A percentile compares a stretch with the other conserved stretches of the same genome.
These are phyloP conservation scores for Isabelozyma gotoi DNA, from an alignment of 805 yeast genomes.

Conservation along the genomic window DNA sequence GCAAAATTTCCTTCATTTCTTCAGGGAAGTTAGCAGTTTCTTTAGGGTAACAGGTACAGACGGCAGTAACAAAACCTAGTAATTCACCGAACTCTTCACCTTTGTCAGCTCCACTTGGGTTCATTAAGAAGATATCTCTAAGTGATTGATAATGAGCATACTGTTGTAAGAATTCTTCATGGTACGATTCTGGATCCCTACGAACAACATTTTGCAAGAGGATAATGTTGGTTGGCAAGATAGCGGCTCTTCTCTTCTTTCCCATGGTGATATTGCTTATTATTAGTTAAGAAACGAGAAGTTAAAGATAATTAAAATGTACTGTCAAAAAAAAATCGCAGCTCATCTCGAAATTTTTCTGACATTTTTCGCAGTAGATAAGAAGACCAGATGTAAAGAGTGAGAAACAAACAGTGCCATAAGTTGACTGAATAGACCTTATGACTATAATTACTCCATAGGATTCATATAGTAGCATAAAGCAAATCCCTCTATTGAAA, in stretches of 20 bases:
- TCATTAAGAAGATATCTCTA: slow-evolving; percentile 79
- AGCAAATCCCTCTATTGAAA: too few relatives aligned
- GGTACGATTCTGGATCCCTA: slow-evolving; percentile 91
- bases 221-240: slow-evolving; percentile 89
- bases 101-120: slow-evolving; percentile 57
- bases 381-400: background rate
- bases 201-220: slow-evolving; percentile 88
- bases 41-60: slow-evolving; percentile 83
- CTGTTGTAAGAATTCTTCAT: slow-evolving; percentile 91
- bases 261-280: slow-evolving; percentile 53
- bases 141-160: slow-evolving; percentile 89
- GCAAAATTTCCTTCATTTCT: slow-evolving; percentile 68
- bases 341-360: background rate
- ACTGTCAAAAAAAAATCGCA: background rate
- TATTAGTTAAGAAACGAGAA: too few relatives aligned
- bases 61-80: slow-evolving; percentile 89
- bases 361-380: background rate
- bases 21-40: slow-evolving; percentile 84
- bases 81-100: slow-evolving; percentile 73
- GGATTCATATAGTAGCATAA: too few relatives aligned
- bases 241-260: slow-evolving; percentile 86
- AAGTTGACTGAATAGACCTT: too few relatives aligned
- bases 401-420: too few relatives aligned
- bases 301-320: too few relatives aligned
- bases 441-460: too few relatives aligned